Evolutionary conservation across 192 early-diverging fungal genomes (phyloP), one percentile per base, ranked within the genome.

Genomic region (Umbelopsis isabellina): DNA sequence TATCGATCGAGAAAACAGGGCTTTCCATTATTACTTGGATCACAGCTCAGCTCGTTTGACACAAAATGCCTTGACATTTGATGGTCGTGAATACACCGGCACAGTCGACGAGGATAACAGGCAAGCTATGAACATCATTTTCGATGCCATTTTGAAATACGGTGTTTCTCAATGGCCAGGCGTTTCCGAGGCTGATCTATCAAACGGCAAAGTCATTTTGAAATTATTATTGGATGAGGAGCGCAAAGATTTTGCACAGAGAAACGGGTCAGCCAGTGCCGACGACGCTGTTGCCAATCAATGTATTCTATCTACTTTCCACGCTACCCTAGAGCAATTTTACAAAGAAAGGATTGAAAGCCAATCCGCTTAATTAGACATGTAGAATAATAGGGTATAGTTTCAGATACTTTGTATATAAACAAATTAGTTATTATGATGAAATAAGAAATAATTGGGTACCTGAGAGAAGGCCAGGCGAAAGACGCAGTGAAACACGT

Each of bases 71-170:
- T n/a, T 61, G 33, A 35, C 27, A 7, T 61, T 61, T 35, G 55
- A 61, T 35, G 55, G 55, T 16, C 55, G 55, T n/a, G 55, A 61
- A 61, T 61, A 35, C 13, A 18, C 27, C 27, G 55, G 55, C 27
- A 37, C 55, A 37, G 55, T 35, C 11, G 55, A 61, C 30, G 55
- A 61, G 33, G 55, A 61, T 12, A 61, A 61, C 55, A 61, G 37
- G 18, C 25, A 25, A 1, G 55, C 55, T 35, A 25, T 61, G 27
- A 61, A 35, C 5, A 61, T 61, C 16, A n/a, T 61, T 18, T 61
- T 61, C 25, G 55, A 35, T n/a, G 55, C 55, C 11, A 61, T 61
- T 16, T 18, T 61, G 27, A 61, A 35, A 61, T 61, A 61, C 13
- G 55, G 55, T 2, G 55, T 61, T 3, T 35, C 11, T 15, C 15